phyloP scores from a whole-genome alignment of 768 basidiomycete species.

The Hysterangium stoloniferum region DNA sequence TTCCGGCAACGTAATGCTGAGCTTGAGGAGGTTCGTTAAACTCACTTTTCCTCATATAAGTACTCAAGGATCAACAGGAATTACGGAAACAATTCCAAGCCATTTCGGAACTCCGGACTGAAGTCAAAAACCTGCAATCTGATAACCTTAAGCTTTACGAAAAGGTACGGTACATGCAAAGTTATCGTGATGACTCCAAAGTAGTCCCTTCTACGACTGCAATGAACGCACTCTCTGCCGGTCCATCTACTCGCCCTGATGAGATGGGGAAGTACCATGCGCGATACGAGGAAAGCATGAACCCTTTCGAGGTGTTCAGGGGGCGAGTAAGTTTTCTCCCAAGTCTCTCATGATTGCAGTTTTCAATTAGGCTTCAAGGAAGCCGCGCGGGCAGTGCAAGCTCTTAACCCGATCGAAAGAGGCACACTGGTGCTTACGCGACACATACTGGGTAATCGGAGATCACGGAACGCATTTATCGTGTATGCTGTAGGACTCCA shows the following conservation, averaged over 20 bases:
- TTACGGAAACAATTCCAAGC: conserved; percentile 91
- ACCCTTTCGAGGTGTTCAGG: conserved; percentile 96
- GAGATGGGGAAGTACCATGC: conserved; percentile 86
- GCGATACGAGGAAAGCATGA: conserved; percentile 95
- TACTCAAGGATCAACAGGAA: conserved; percentile 43
- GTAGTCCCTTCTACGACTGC: conserved; percentile 36
- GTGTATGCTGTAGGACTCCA: conserved; percentile 79
- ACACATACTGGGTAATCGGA: conserved; percentile 79
- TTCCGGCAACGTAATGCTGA: conserved; percentile 97
- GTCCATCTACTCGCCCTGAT: conserved; percentile 32
- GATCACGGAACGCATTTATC: conserved; percentile 85
- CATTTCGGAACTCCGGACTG: conserved; percentile 87
- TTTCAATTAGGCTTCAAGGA: conserved; percentile 46
- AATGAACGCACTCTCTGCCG: conserved; percentile 22
- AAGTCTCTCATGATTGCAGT: background rate
- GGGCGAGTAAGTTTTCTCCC: conserved; percentile 61
- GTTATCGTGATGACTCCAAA: conserved; percentile 72
- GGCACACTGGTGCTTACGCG: conserved; percentile 80
- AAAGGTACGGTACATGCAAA: conserved; percentile 98
- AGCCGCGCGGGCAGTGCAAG: conserved; percentile 87
- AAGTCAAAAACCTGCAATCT: conserved; percentile 84
- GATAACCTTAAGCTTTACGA: conserved; percentile 98
- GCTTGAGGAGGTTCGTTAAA: conserved; percentile 75
- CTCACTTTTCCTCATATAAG: conserved; percentile 4
- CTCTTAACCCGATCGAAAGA: conserved; percentile 86